These are phyloP conservation scores for Citrus reticulata DNA, from an alignment of 345 rosid species.

Conservation along the genomic window DNA sequence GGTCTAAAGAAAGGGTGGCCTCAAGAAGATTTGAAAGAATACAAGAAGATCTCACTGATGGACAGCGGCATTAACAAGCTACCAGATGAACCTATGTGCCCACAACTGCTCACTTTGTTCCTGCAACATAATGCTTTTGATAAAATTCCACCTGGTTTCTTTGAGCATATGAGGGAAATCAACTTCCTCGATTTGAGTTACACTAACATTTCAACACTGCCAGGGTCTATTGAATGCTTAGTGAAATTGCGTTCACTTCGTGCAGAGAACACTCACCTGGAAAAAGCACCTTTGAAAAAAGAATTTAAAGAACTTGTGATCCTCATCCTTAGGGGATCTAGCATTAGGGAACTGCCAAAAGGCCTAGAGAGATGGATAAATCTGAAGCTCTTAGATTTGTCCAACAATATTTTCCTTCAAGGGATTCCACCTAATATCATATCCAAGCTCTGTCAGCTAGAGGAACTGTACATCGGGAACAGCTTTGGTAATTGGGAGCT, in stretches of 20 bases:
- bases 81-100: constrained; percentile 23
- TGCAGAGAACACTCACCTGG: constrained; percentile 13
- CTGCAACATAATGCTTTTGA: background rate
- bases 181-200: constrained; percentile 19
- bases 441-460: constrained; percentile 20
- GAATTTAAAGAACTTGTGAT: constrained; percentile 22
- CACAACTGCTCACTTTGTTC: constrained; percentile 9
- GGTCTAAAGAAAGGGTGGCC: constrained; percentile 10
- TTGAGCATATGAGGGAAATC: constrained; percentile 15
- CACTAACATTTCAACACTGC: background rate
- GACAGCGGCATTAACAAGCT: background rate
- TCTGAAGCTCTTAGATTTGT: constrained; percentile 25
- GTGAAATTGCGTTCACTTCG: constrained; percentile 17
- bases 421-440: constrained; percentile 26
- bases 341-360: constrained; percentile 18
- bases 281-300: constrained; percentile 11
- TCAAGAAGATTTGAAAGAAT: background rate
- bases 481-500: constrained; percentile 28
- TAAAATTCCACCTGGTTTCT: constrained; percentile 16
- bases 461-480: constrained; percentile 26
- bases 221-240: constrained; percentile 13
- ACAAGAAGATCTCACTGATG: constrained; percentile 5
- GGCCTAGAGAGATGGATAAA: constrained; percentile 17
- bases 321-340: constrained; percentile 22
- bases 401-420: constrained; percentile 9